Conservation (phyloP, 2,329 filamentous ascomycete species). For the Trichoderma brevicompactum region DNA sequence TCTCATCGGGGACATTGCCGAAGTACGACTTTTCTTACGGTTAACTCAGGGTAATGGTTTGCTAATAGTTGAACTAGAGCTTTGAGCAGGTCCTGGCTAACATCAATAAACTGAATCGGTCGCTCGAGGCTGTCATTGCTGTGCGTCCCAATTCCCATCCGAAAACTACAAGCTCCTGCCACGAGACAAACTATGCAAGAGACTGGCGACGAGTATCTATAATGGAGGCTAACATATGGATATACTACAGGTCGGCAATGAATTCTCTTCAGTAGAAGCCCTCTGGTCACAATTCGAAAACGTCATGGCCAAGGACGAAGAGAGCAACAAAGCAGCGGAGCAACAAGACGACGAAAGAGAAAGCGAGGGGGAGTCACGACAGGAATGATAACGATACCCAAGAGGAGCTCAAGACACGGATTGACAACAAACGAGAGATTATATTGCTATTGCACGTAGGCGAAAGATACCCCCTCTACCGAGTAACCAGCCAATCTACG, state of each 20-base stretch:
- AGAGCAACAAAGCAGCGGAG: constrained; percentile 38
- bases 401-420: background rate
- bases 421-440: constrained; percentile 3
- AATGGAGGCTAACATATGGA: background rate
- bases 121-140: constrained; percentile 86
- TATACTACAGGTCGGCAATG: constrained; percentile 75
- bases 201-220: background rate
- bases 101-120: constrained; percentile 93
- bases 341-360: constrained; percentile 35
- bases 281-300: constrained; percentile 97
- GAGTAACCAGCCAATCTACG: constrained; percentile 15
- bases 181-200: background rate
- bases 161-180: background rate
- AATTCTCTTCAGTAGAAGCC: constrained; percentile 95
- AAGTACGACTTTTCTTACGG: constrained; percentile 50
- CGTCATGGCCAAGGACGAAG: constrained; percentile 79
- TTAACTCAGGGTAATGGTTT: background rate
- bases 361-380: constrained; percentile 25
- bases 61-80: constrained; percentile 48
- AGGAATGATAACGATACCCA: constrained; percentile 20
- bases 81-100: constrained; percentile 93
- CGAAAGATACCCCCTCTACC: background rate
- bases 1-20: constrained; percentile 72
- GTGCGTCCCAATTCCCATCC: constrained; percentile 53
- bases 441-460: constrained; percentile 5